Evolutionary conservation across 495 filamentous ascomycete species (phyloP).

Genomic region (Amniculicola lignicola): DNA sequence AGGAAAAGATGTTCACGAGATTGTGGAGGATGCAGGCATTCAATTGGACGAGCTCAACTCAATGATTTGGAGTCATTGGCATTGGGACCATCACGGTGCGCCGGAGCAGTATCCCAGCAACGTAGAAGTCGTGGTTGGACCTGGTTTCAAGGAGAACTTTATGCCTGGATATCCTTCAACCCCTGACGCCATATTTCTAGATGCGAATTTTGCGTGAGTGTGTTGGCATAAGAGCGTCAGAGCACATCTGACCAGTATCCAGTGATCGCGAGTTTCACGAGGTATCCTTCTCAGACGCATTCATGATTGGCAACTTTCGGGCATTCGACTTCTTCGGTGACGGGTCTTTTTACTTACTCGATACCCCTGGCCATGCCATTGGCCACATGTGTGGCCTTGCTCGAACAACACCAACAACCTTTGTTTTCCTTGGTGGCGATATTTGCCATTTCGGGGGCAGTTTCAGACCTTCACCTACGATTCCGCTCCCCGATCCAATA

Average conservation of each 20-base stretch:
- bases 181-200: slow-evolving; percentile 19
- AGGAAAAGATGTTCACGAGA: slow-evolving; percentile 38
- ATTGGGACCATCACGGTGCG: slow-evolving; percentile 23
- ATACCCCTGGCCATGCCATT: slow-evolving; percentile 53
- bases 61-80: slow-evolving; percentile 36
- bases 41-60: slow-evolving; percentile 31
- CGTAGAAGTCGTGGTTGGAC: slow-evolving; percentile 21
- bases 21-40: slow-evolving; percentile 35
- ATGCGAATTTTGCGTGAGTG: slow-evolving; percentile 21
- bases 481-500: slow-evolving; percentile 47
- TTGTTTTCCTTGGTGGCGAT: slow-evolving; percentile 55
- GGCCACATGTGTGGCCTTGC: slow-evolving; percentile 56
- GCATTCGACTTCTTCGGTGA: slow-evolving; percentile 48
- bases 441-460: slow-evolving; percentile 51
- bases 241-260: neutral
- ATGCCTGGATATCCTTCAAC: slow-evolving; percentile 28
- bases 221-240: neutral
- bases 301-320: slow-evolving; percentile 32
- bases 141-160: slow-evolving; percentile 21
- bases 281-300: slow-evolving; percentile 33
- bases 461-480: slow-evolving; percentile 49
- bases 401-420: slow-evolving; percentile 50
- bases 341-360: slow-evolving; percentile 55
- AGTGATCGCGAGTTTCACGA: slow-evolving; percentile 35
- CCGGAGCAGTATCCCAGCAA: neutral